phyloP scores from a whole-genome alignment of 768 basidiomycete species.

The Pleurotus sapidus region DNA sequence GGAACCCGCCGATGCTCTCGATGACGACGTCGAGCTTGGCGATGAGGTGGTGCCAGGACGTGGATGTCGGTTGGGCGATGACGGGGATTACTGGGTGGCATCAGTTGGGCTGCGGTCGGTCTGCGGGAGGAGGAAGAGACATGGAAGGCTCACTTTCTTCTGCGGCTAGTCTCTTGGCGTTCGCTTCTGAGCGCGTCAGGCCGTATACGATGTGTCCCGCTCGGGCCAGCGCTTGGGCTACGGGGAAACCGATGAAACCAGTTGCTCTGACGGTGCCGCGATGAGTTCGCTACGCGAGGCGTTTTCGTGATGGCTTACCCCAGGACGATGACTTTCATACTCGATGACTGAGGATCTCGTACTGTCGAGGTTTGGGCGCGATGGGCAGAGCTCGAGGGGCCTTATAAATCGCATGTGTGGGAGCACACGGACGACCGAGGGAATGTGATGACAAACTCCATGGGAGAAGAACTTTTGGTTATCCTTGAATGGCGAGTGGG shows the following conservation, averaged over 20 bases:
- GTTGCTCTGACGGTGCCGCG: slow-evolving; percentile 34
- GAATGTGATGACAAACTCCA: too few species aligned
- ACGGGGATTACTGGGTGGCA: slow-evolving; percentile 29
- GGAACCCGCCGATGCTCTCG: slow-evolving; percentile 23
- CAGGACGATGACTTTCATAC: slow-evolving; percentile 24
- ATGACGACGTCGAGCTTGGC: slow-evolving; percentile 31
- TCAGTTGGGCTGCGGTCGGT: neutral
- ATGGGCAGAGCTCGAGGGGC: too few species aligned
- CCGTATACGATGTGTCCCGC: slow-evolving; percentile 46
- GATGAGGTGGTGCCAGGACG: slow-evolving; percentile 23
- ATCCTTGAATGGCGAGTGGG: too few species aligned
- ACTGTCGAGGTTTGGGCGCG: too few species aligned
- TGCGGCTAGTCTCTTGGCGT: slow-evolving; percentile 27
- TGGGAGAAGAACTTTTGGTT: too few species aligned
- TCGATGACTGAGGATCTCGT: too few species aligned
- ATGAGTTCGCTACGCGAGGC: neutral
- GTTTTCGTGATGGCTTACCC: slow-evolving; percentile 14
- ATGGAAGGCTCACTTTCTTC: slow-evolving; percentile 32
- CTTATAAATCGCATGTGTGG: too few species aligned
- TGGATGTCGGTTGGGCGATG: slow-evolving; percentile 19
- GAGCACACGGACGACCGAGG: too few species aligned
- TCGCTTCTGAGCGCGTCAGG: slow-evolving; percentile 32
- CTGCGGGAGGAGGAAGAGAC: too few species aligned
- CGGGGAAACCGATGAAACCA: slow-evolving; percentile 43
- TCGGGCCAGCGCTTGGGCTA: slow-evolving; percentile 39